phyloP scores from a whole-genome alignment of 352 stramenopile genomes.

The Phytophthora ramorum region DNA sequence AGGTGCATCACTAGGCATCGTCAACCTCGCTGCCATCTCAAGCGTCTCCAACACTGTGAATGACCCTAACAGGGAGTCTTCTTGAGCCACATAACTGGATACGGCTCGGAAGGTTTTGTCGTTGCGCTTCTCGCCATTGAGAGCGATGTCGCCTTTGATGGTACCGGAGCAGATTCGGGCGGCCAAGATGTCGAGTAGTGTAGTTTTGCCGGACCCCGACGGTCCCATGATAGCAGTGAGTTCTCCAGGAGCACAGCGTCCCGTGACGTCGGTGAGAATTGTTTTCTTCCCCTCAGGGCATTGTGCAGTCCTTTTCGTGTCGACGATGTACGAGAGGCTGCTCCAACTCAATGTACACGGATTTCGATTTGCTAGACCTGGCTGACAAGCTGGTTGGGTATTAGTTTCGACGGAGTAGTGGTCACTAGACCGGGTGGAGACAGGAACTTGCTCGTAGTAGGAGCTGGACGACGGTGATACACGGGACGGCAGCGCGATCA shows the following conservation, averaged over 20 bases:
- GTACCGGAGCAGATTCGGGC: conserved; percentile 41
- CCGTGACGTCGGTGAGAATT: conserved; percentile 65
- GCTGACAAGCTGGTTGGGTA: background rate
- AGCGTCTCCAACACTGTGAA: conserved; percentile 75
- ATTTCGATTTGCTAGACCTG: background rate
- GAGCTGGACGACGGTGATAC: background rate
- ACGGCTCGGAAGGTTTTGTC: conserved; percentile 43
- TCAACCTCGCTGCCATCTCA: conserved; percentile 56
- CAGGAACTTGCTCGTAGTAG: conserved; percentile 12
- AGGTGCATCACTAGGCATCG: conserved; percentile 22
- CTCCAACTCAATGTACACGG: conserved; percentile 32
- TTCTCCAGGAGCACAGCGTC: conserved; percentile 57
- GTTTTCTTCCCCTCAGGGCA: conserved; percentile 36
- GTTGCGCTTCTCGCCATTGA: conserved; percentile 52
- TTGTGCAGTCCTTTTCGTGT: conserved; percentile 13
- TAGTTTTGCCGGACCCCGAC: conserved; percentile 69
- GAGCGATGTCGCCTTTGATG: conserved; percentile 48
- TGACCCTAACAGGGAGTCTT: conserved; percentile 61
- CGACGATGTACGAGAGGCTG: conserved; percentile 24
- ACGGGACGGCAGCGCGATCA: conserved; percentile 1
- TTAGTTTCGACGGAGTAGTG: conserved; percentile 15
- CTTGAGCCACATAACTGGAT: conserved; percentile 66
- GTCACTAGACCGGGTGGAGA: conserved; percentile 15
- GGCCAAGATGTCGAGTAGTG: conserved; percentile 72
- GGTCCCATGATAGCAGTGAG: conserved; percentile 73